phyloP scores from a whole-genome alignment of 257 asterid genomes.

The Solanum neorickii region DNA sequence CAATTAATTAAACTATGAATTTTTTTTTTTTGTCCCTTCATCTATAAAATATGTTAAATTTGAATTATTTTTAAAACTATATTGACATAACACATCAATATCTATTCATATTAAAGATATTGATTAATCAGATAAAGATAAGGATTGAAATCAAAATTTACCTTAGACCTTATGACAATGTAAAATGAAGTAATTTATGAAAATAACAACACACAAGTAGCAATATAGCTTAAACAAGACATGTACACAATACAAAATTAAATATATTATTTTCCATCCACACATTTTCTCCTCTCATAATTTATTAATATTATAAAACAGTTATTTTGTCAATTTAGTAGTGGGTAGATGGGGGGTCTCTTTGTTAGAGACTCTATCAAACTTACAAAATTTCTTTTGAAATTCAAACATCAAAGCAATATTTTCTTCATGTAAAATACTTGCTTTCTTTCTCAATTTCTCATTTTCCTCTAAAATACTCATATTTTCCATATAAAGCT shows the following conservation, averaged over 20 bases:
- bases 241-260: not conserved
- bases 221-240: not conserved
- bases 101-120: too few relatives aligned
- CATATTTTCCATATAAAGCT: slow-evolving; percentile 61
- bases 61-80: not conserved
- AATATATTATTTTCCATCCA: slow-evolving; percentile 3
- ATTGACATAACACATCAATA: not conserved
- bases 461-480: slow-evolving; percentile 58
- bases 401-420: slow-evolving; percentile 41
- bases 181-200: not conserved
- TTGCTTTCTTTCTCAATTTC: slow-evolving; percentile 47
- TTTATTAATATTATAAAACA: not conserved
- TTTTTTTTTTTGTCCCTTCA: not conserved
- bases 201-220: not conserved
- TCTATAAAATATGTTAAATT: not conserved
- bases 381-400: slow-evolving; percentile 15
- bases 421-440: slow-evolving; percentile 53
- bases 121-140: not conserved
- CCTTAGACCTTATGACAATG: not conserved
- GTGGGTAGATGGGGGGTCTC: not conserved
- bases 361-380: not conserved
- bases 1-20: not conserved
- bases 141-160: not conserved
- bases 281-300: not conserved
- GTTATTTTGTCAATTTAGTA: not conserved